Percentiles rank a stretch among this genome's conserved stretches.
These are phyloP conservation scores for Dendrostoma leiphaemia DNA, from an alignment of 2,329 filamentous ascomycete genomes.

Conservation along the genomic window DNA sequence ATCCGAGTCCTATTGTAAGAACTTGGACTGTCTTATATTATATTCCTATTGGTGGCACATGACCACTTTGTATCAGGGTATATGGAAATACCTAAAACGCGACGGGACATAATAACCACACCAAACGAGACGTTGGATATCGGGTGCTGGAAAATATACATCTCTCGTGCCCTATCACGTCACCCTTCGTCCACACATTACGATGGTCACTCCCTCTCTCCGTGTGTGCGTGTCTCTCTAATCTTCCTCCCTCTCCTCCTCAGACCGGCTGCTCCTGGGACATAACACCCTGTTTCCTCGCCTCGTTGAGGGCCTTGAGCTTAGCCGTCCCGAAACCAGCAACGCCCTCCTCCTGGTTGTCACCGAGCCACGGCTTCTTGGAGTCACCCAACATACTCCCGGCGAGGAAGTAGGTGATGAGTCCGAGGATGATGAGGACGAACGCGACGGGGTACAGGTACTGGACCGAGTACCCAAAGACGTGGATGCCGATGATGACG, in stretches of 20 bases:
- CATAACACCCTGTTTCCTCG: slow-evolving; percentile 38
- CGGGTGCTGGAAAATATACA: too few species aligned
- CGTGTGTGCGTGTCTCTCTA: neutral
- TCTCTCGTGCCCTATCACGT: too few species aligned
- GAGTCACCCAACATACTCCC: slow-evolving; percentile 82
- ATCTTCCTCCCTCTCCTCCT: neutral
- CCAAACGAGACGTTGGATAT: too few species aligned
- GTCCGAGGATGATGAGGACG: slow-evolving; percentile 82
- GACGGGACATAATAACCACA: too few species aligned
- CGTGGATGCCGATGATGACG: slow-evolving; percentile 83
- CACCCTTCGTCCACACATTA: too few species aligned
- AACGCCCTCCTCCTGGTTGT: slow-evolving; percentile 78
- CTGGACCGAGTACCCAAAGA: slow-evolving; percentile 78
- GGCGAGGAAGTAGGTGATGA: slow-evolving; percentile 83
- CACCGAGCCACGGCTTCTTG: slow-evolving; percentile 92
- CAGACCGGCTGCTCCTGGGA: slow-evolving; percentile 12
- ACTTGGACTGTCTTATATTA: too few species aligned
- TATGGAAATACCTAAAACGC: too few species aligned
- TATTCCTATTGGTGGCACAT: too few species aligned
- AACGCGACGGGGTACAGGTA: slow-evolving; percentile 96
- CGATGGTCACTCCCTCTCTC: neutral
- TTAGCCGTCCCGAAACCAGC: slow-evolving; percentile 83
- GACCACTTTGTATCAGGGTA: too few species aligned
- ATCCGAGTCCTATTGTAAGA: too few species aligned
- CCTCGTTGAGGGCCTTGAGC: slow-evolving; percentile 65